Percentiles rank a stretch among this genome's conserved stretches.
phyloP scores from a whole-genome alignment of 2,329 filamentous ascomycete genomes.

The Pseudogymnoascus sp. region DNA sequence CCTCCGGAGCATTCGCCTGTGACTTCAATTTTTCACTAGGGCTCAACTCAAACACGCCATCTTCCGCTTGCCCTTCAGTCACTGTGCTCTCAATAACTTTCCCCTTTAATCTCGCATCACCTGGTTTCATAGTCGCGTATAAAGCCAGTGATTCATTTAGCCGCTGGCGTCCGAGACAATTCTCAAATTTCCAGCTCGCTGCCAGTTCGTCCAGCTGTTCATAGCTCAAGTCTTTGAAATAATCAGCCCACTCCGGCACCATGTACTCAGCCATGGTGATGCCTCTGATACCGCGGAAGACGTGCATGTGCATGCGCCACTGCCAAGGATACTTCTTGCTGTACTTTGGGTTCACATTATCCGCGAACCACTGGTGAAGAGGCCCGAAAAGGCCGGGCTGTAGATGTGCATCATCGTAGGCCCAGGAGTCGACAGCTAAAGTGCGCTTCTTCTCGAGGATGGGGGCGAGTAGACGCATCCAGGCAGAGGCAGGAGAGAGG shows the following conservation, averaged over 20 bases:
- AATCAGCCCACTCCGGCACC: slow-evolving; percentile 39
- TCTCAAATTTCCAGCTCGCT: slow-evolving; percentile 43
- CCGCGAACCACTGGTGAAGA: slow-evolving; percentile 20
- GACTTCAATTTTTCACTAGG: slow-evolving; percentile 23
- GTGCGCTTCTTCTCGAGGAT: slow-evolving; percentile 11
- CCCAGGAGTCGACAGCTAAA: slow-evolving; percentile 11
- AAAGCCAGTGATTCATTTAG: slow-evolving; percentile 33
- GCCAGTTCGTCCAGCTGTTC: slow-evolving; percentile 40
- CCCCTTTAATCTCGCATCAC: slow-evolving; percentile 21
- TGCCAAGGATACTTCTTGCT: slow-evolving; percentile 21
- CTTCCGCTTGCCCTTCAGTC: slow-evolving; percentile 2
- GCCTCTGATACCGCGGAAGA: slow-evolving; percentile 21
- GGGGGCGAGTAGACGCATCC: slow-evolving; percentile 8
- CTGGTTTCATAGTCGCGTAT: slow-evolving; percentile 23
- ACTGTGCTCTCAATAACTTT: slow-evolving; percentile 21
- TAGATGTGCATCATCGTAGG: slow-evolving; percentile 38
- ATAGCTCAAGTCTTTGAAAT: slow-evolving; percentile 36
- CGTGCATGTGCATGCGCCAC: slow-evolving; percentile 24
- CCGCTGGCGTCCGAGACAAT: slow-evolving; percentile 41
- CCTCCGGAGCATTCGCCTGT: background rate
- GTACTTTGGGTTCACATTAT: slow-evolving; percentile 19
- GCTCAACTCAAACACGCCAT: slow-evolving; percentile 27
- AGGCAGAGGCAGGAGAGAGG: slow-evolving; percentile 6
- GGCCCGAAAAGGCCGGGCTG: slow-evolving; percentile 19
- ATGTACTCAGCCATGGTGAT: slow-evolving; percentile 35